Evolutionary conservation across 2,329 filamentous ascomycete species (phyloP), one percentile per base, ranked within the genome.

Genomic region (Fusarium euwallaceae): DNA sequence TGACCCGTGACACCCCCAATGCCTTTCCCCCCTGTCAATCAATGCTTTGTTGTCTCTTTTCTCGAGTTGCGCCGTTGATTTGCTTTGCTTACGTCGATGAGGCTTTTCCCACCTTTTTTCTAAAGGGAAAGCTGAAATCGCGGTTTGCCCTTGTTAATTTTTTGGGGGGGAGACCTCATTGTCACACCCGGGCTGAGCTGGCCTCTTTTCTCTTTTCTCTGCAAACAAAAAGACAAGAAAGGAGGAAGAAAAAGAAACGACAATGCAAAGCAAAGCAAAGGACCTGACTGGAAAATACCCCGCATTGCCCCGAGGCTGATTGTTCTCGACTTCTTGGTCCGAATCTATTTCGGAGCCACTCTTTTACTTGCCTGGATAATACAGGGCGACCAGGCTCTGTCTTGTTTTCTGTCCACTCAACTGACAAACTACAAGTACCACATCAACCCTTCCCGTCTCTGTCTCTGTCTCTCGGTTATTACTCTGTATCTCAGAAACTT

Each of bases 121-220:
- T 29, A 29, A 43, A 43, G 20, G 41, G 41, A 34, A 34, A 43
- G 41, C 41, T 43, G 41, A 43, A n/a, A 22, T 43, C 41, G 24
- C 24, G 24, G 24, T 27, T 22, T 51, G 20, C 43, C 43, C 43
- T 27, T 51, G 45, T 27, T 27, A 29, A 41, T n/a, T 51, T 51
- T 10, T 9, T 16, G 5, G 32, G 10, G 29, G 32, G 32, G 32
- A 1, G 4, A 34, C 22, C 55, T 70, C 9, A 56, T 61, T 61
- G 24, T 61, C 20, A 43, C 20, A 43, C 14, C 59, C 17, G 55
- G 55, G 43, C 8, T 27, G 32, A 41, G 32, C 20, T 51, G 45
- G 24, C 45, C 16, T 69, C 66, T 71, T 69, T 37, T 71, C 59
- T 67, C 56, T 70, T 58, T 45, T 69, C 61, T 68, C 45, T 51